phyloP scores from a whole-genome alignment of 2,329 filamentous ascomycete genomes.

The Corinectria fuckeliana region DNA sequence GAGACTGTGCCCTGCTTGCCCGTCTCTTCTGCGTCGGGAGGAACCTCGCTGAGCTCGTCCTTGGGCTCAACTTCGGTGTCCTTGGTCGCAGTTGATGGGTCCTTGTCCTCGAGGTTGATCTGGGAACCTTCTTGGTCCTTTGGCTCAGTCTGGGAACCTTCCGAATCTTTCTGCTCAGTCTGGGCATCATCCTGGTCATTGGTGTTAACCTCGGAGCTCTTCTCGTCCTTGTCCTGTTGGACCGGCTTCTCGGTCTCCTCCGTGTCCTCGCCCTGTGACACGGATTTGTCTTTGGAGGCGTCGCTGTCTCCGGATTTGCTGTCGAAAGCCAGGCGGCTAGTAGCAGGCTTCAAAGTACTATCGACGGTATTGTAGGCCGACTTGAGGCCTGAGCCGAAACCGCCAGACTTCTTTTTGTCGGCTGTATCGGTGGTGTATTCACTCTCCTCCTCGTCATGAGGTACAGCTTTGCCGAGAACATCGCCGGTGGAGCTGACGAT shows the following conservation, averaged over 20 bases:
- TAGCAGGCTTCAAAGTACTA: slow-evolving; percentile 37
- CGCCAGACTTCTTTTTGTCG: slow-evolving; percentile 42
- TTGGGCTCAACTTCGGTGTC: slow-evolving; percentile 6
- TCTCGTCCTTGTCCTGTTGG: slow-evolving; percentile 18
- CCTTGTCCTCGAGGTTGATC: slow-evolving; percentile 27
- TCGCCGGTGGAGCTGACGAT: slow-evolving; percentile 48
- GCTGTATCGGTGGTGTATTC: slow-evolving; percentile 49
- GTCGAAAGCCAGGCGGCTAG: slow-evolving; percentile 24
- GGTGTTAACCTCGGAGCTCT: slow-evolving; percentile 9
- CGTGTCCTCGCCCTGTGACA: slow-evolving; percentile 22
- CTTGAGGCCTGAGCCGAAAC: slow-evolving; percentile 36
- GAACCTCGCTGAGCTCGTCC: slow-evolving; percentile 16
- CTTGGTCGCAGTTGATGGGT: slow-evolving; percentile 17
- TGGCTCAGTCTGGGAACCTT: neutral
- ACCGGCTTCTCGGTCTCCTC: neutral
- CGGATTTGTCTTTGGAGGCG: slow-evolving; percentile 1
- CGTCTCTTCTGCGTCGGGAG: slow-evolving; percentile 23
- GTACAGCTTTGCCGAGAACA: slow-evolving; percentile 49
- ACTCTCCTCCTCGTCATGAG: slow-evolving; percentile 43
- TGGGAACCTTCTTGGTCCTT: neutral
- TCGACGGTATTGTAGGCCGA: slow-evolving; percentile 33
- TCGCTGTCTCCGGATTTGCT: slow-evolving; percentile 25
- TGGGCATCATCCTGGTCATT: too few species aligned
- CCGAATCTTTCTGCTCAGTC: neutral
- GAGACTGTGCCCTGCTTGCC: slow-evolving; percentile 23